Evolutionary conservation across 768 basidiomycete genomes (phyloP), one percentile per base, ranked within the genome.

Genomic region (Pulveroboletus frians): DNA sequence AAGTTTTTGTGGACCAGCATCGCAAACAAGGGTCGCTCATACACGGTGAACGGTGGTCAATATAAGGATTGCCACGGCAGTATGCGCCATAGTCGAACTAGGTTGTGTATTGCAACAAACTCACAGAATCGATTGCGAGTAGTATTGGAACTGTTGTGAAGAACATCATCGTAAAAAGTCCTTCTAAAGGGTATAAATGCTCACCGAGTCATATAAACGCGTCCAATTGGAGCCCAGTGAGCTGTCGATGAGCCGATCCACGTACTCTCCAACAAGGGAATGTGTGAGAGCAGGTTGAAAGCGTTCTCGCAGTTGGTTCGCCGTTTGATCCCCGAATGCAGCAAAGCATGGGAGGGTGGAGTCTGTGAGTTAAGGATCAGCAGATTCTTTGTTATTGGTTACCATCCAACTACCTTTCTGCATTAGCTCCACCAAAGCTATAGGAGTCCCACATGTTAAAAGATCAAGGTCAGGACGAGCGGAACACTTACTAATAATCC

Each of bases 151-250:
- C 91, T 93, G 59, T 30, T 44, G 20, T 30, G 17, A 44, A 18
- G 27, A 27, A 32, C 29, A 31, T 50, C 17, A 17, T 21, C 11
- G 30, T 26, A 34, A 49, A 54, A 40, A 11, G 49, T 26, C 9
- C 18, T 35, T 18, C 43, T 27, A 37, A 30, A 10, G 34, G 31
- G 40, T 5, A 34, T 55, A 29, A 23, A 35, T 29, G 61, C 85
- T 61, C 61, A 92, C 90, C 52, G 92, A 96, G 69, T 99, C 96
- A 65, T 99, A 99, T 30, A 98, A 69, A 56, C 93, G 77, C 32
- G 96, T 98, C 87, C 94, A 98, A 53, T 89, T 84, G 29, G 91
- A 94, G 11, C 91, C 92, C 39, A 96, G 71, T 1, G 94, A 95
- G 47, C 78, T 87, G 53, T 96, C 85, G 54, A 99, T 88, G 39